Evolutionary conservation across 106 monocot genomes (phyloP), one percentile per base, ranked within the genome.

Genomic region (Acorus gramineus): DNA sequence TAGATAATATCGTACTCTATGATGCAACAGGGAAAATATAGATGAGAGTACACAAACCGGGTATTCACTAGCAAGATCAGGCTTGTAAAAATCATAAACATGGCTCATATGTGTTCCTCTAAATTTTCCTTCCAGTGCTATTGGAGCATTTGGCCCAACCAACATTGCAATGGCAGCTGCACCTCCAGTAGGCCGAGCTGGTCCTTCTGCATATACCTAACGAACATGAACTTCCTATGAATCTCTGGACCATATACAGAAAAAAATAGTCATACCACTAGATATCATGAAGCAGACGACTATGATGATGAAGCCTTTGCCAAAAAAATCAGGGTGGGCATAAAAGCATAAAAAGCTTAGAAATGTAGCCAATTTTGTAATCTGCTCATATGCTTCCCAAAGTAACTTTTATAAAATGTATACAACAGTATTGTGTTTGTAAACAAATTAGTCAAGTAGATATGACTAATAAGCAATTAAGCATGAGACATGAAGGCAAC

Each of bases 1-100:
- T 57, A 28, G 14, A 63, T 49, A 14, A 8, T 49, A 5, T 52
- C 1, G n/a, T 52, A 2, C 43, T 51, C 45, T 8, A 57, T 11
- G 48, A 56, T 48, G 14, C 2, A 59, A 43, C 10, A 11, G 28
- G 5, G 28, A 56, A 11, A 46, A 11, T 2, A 67, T 8, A 13
- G 11, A 42, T 10, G 13, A 56, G 11, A 74, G 14, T 49, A 69
- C 74, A 63, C 86, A 71, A 80, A 96, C 95, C 76, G 95, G 95
- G 72, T 96, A 96, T 87, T 96, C 95, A 57, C 95, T 96, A n/a
- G 95, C 87, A 66, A 96, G 84, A 66, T 91, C 64, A 10, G 95
- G 95, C 74, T 96, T 96, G 76, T 96, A 96, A 64, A 96, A 96
- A 66, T 96, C 95, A 81, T 96, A 96, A 67, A 91, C 90, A 74